phyloP scores from a whole-genome alignment of 306 rosid genomes.

The Pueraria montana region DNA sequence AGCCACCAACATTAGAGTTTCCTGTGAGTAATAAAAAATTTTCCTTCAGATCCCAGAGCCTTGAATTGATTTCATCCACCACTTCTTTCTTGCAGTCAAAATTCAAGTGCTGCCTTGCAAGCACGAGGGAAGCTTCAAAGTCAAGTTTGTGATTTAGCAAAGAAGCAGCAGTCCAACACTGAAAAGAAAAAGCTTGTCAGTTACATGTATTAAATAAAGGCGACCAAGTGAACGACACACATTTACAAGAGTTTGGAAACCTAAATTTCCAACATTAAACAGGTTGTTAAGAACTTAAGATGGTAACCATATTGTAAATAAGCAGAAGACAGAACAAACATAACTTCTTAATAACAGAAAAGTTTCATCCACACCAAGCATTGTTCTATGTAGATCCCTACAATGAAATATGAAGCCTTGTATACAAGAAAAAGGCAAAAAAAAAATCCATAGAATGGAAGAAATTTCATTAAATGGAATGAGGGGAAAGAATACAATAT shows the following conservation, averaged over 20 bases:
- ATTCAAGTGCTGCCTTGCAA: conserved; percentile 74
- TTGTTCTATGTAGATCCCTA: background rate
- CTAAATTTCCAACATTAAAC: background rate
- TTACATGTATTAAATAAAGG: conserved; percentile 30
- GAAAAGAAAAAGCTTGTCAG: conserved; percentile 51
- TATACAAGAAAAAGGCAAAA: background rate
- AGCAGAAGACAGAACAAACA: background rate
- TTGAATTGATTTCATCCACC: conserved; percentile 63
- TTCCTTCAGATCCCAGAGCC: conserved; percentile 67
- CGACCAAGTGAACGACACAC: conserved; percentile 28
- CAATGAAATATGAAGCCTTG: background rate
- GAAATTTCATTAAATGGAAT: background rate
- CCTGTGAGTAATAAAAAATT: conserved; percentile 55
- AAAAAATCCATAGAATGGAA: background rate
- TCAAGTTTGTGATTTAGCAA: conserved; percentile 74
- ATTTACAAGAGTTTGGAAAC: conserved; percentile 2
- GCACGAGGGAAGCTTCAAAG: conserved; percentile 67
- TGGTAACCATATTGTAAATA: conserved; percentile 26
- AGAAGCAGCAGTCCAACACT: conserved; percentile 91
- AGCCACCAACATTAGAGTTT: conserved; percentile 40
- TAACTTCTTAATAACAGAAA: conserved; percentile 14
- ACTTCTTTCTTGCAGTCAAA: conserved; percentile 75
- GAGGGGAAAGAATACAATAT: background rate
- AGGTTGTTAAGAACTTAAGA: background rate
- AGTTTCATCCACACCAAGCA: conserved; percentile 5